Percentiles rank a stretch among this genome's conserved stretches.
These are phyloP conservation scores for Spinacia oleracea DNA, from an alignment of 179 eudicot genomes.

Conservation along the genomic window DNA sequence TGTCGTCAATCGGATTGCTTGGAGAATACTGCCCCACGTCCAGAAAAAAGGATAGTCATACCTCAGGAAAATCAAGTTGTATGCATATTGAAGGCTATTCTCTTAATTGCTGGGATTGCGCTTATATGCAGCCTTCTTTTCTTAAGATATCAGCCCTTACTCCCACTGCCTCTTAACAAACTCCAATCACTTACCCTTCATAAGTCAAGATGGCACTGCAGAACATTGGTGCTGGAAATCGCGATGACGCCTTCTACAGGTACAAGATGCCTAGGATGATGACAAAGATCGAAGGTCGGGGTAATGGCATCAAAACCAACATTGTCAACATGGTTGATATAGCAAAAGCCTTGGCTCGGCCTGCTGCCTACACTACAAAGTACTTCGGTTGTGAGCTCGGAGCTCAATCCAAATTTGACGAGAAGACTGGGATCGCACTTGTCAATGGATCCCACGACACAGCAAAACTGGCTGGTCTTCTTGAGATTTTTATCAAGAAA, in stretches of 20 bases:
- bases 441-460: constrained; percentile 77
- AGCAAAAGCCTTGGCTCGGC: constrained; percentile 76
- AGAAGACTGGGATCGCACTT: constrained; percentile 63
- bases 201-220: constrained; percentile 60
- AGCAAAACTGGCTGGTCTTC: constrained; percentile 66
- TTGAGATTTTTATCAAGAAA: constrained; percentile 74
- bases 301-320: constrained; percentile 83
- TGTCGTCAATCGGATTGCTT: constrained; percentile 65
- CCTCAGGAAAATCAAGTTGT: constrained; percentile 41
- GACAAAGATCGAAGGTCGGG: constrained; percentile 74
- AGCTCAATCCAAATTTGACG: constrained; percentile 79
- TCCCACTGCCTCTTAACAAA: constrained; percentile 35
- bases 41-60: constrained; percentile 43
- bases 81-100: constrained; percentile 51
- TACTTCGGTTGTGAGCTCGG: constrained; percentile 84
- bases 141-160: constrained; percentile 15
- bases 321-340: constrained; percentile 82
- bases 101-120: constrained; percentile 38
- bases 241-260: constrained; percentile 88
- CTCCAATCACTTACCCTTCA: background rate
- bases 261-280: constrained; percentile 86
- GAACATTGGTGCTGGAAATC: constrained; percentile 73
- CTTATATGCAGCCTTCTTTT: constrained; percentile 42
- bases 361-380: constrained; percentile 69
- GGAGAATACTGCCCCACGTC: constrained; percentile 65